Conservation (phyloP, 2,329 filamentous ascomycete species). For the Esteya vermicola region DNA sequence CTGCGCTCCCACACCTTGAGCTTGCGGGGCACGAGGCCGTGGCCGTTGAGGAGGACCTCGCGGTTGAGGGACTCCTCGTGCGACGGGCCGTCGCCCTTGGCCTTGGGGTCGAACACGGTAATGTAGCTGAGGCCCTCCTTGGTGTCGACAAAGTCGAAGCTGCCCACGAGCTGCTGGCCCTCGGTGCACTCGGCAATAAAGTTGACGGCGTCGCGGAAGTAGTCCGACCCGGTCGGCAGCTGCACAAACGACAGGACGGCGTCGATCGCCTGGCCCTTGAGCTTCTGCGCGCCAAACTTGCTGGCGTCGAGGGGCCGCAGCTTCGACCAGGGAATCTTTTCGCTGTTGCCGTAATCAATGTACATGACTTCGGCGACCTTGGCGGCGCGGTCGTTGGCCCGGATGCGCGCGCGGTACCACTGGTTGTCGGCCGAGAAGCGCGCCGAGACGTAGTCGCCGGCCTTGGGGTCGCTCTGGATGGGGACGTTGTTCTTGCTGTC, state of each 20-base stretch:
- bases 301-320: slow-evolving; percentile 68
- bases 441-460: slow-evolving; percentile 81
- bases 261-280: slow-evolving; percentile 78
- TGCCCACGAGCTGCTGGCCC: slow-evolving; percentile 68
- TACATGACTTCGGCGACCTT: slow-evolving; percentile 86
- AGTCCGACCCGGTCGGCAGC: slow-evolving; percentile 64
- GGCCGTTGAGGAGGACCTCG: slow-evolving; percentile 67
- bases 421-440: slow-evolving; percentile 79
- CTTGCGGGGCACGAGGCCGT: slow-evolving; percentile 86
- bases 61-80: slow-evolving; percentile 76
- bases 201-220: slow-evolving; percentile 64
- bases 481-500: slow-evolving; percentile 67
- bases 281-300: slow-evolving; percentile 67
- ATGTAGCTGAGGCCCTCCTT: slow-evolving; percentile 75
- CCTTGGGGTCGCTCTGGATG: slow-evolving; percentile 66
- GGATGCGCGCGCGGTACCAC: slow-evolving; percentile 88
- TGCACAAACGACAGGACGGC: slow-evolving; percentile 81
- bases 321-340: slow-evolving; percentile 71
- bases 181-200: slow-evolving; percentile 65
- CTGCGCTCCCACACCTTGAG: slow-evolving; percentile 79
- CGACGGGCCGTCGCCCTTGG: slow-evolving; percentile 26
- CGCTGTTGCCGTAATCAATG: slow-evolving; percentile 92
- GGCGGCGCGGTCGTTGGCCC: slow-evolving; percentile 80
- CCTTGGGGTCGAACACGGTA: slow-evolving; percentile 70
- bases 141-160: slow-evolving; percentile 69